These are phyloP conservation scores for Celoporthe dispersa DNA, from an alignment of 2,329 filamentous ascomycete species.

Conservation along the genomic window DNA sequence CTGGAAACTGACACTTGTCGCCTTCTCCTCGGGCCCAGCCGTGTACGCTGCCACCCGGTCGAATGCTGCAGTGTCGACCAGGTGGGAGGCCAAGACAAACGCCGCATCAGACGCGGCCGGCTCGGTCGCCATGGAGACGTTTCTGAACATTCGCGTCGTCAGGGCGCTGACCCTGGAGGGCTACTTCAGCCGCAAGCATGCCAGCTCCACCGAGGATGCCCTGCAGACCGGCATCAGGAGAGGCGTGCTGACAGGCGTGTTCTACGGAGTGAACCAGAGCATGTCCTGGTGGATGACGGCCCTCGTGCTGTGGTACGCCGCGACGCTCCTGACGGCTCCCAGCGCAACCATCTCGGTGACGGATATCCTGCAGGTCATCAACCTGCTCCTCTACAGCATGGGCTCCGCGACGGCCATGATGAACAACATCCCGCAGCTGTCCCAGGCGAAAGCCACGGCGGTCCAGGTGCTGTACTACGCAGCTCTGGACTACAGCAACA, in stretches of 20 bases:
- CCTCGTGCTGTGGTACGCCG: slow-evolving; percentile 83
- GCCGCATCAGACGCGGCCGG: slow-evolving; percentile 63
- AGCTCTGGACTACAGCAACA: slow-evolving; percentile 56
- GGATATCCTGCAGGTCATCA: slow-evolving; percentile 73
- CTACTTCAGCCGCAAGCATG: slow-evolving; percentile 71
- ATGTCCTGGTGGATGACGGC: slow-evolving; percentile 74
- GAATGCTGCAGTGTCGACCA: slow-evolving; percentile 67
- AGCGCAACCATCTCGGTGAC: slow-evolving; percentile 54
- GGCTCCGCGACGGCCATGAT: slow-evolving; percentile 73
- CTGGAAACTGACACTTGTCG: slow-evolving; percentile 82
- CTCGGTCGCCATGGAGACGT: slow-evolving; percentile 72
- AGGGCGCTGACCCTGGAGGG: slow-evolving; percentile 73
- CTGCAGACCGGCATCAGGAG: slow-evolving; percentile 67
- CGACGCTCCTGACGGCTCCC: slow-evolving; percentile 60
- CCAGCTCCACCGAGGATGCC: slow-evolving; percentile 52
- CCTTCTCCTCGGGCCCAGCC: slow-evolving; percentile 69
- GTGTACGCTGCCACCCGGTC: slow-evolving; percentile 68
- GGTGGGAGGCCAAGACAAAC: slow-evolving; percentile 74
- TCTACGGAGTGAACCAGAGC: slow-evolving; percentile 80
- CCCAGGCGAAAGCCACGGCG: slow-evolving; percentile 73
- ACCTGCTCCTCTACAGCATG: slow-evolving; percentile 83
- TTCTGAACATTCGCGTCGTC: slow-evolving; percentile 79
- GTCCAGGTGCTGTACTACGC: slow-evolving; percentile 73
- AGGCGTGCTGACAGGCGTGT: slow-evolving; percentile 67
- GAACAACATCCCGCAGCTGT: slow-evolving; percentile 79